These are phyloP conservation scores for Hypericum perforatum DNA, from an alignment of 345 rosid genomes.

Conservation along the genomic window DNA sequence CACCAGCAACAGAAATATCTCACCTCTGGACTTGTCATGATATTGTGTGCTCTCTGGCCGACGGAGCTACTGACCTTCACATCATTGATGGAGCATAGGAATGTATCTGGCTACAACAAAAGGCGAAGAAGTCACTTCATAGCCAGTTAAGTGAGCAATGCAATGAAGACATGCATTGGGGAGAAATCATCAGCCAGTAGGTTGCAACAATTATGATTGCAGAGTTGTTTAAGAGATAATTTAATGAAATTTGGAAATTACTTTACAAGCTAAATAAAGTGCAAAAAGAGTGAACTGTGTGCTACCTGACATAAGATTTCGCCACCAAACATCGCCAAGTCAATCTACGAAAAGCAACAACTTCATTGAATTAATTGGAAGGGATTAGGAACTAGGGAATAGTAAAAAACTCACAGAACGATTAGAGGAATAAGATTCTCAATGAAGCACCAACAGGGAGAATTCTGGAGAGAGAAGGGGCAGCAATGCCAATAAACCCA, in stretches of 20 bases:
- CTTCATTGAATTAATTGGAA: too few species aligned
- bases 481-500: slow-evolving; percentile 90
- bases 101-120: slow-evolving; percentile 93
- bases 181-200: neutral
- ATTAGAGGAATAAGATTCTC: slow-evolving; percentile 1
- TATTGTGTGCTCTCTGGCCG: slow-evolving; percentile 73
- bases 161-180: neutral
- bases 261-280: neutral
- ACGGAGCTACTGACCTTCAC: slow-evolving; percentile 71
- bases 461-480: slow-evolving; percentile 92
- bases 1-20: slow-evolving; percentile 8
- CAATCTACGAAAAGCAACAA: slow-evolving; percentile 38
- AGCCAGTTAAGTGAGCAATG: slow-evolving; percentile 1
- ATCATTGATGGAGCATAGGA: slow-evolving; percentile 85
- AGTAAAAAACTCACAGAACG: neutral
- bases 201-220: slow-evolving; percentile 1
- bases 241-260: neutral
- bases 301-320: slow-evolving; percentile 90
- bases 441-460: slow-evolving; percentile 66
- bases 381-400: slow-evolving; percentile 1
- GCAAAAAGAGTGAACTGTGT: slow-evolving; percentile 7
- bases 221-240: neutral
- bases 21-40: slow-evolving; percentile 67
- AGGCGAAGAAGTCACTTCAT: slow-evolving; percentile 20
- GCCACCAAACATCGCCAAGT: slow-evolving; percentile 89